Conservation (phyloP, 345 rosid species). For the Acer saccharum region DNA sequence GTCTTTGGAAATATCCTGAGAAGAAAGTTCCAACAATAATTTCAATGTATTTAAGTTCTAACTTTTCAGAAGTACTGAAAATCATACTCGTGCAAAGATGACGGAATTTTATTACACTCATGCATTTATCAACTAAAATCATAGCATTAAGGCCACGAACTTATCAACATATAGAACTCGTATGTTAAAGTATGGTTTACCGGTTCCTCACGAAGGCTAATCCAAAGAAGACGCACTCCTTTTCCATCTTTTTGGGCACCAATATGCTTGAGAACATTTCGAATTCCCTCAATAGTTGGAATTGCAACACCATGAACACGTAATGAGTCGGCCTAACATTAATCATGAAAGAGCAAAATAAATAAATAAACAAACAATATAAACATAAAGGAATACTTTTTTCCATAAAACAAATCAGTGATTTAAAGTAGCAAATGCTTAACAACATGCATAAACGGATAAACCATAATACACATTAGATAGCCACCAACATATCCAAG, state of each 20-base stretch:
- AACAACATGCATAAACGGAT: background rate
- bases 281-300: conserved; percentile 82
- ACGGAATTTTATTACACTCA: background rate
- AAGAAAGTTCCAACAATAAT: conserved; percentile 1
- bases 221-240: conserved; percentile 74
- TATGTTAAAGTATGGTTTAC: conserved; percentile 38
- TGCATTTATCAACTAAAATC: conserved; percentile 3
- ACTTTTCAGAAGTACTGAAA: background rate
- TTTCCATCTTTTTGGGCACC: conserved; percentile 69
- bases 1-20: background rate
- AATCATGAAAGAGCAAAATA: conserved; percentile 16
- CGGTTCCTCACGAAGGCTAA: conserved; percentile 97
- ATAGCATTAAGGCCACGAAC: background rate
- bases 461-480: background rate
- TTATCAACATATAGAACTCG: background rate
- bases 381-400: background rate
- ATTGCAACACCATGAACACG: conserved; percentile 94
- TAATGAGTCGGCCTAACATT: conserved; percentile 67
- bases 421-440: conserved; percentile 8
- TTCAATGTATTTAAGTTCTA: background rate
- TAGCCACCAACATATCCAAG: background rate
- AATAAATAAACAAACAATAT: background rate
- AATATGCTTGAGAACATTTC: conserved; percentile 81
- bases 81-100: background rate
- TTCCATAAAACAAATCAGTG: conserved; percentile 1